Conservation (phyloP, 2,329 filamentous ascomycete species). For the Esteya vermicola region DNA sequence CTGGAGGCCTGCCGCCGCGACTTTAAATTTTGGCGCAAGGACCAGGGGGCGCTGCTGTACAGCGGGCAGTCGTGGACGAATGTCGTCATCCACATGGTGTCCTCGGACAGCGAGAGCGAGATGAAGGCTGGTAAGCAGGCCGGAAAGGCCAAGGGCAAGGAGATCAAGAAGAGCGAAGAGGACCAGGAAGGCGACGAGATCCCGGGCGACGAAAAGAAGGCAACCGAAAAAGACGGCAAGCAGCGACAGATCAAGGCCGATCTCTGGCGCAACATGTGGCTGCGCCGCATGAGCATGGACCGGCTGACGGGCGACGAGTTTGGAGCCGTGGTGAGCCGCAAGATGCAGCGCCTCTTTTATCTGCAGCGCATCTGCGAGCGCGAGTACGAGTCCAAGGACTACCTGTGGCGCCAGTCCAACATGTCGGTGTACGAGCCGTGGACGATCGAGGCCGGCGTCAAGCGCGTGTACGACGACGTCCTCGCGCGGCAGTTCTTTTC, state of each 20-base stretch:
- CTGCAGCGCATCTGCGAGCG: slow-evolving; percentile 56
- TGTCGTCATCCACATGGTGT: no score
- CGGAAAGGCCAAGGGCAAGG: no score
- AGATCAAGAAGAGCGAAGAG: no score
- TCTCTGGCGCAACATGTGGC: slow-evolving; percentile 58
- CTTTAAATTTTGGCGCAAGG: slow-evolving; percentile 63
- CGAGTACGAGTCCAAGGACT: slow-evolving; percentile 84
- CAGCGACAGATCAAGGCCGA: slow-evolving; percentile 39
- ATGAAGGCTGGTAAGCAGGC: no score
- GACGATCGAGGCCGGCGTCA: no score
- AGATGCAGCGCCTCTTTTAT: slow-evolving; percentile 53
- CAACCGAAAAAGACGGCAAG: no score
- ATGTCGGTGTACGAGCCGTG: slow-evolving; percentile 33
- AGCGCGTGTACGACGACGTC: slow-evolving; percentile 62
- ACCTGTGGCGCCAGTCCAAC: slow-evolving; percentile 52
- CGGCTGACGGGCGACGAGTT: slow-evolving; percentile 37
- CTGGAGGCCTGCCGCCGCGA: slow-evolving; percentile 52
- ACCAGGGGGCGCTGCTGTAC: slow-evolving; percentile 47
- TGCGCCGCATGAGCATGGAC: slow-evolving; percentile 39
- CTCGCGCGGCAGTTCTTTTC: slow-evolving; percentile 45
- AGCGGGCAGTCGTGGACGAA: no score
- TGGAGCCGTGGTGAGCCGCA: slow-evolving; percentile 54
- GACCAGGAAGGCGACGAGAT: no score
- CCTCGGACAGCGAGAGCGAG: no score
- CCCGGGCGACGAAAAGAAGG: no score